Percentiles rank a stretch among this genome's conserved stretches.
phyloP scores from a whole-genome alignment of 1,139 yeast species.

The Taiozyma sp. region DNA sequence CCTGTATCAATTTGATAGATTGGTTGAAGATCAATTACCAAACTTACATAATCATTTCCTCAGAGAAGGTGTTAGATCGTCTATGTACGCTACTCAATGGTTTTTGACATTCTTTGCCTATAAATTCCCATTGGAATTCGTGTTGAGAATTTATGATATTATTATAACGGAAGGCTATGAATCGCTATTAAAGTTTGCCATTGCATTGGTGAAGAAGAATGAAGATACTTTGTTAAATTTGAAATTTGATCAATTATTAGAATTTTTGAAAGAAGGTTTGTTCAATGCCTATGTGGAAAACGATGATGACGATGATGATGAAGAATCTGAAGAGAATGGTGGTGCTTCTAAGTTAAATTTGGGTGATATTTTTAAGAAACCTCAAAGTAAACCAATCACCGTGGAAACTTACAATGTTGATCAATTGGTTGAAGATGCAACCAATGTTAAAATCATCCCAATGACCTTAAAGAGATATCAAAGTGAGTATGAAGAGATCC shows the following conservation, averaged over 20 bases:
- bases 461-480: constrained; percentile 62
- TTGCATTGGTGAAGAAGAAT: constrained; percentile 69
- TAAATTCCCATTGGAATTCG: constrained; percentile 82
- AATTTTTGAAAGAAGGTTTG: constrained; percentile 70
- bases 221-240: constrained; percentile 51
- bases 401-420: constrained; percentile 53
- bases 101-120: constrained; percentile 91
- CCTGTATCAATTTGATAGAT: constrained; percentile 83
- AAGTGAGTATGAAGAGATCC: constrained; percentile 70
- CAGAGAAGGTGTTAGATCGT: constrained; percentile 79
- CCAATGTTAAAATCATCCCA: constrained; percentile 67
- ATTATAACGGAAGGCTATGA: constrained; percentile 87
- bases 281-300: constrained; percentile 63
- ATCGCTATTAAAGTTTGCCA: constrained; percentile 72
- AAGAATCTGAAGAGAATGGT: constrained; percentile 10
- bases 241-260: constrained; percentile 69
- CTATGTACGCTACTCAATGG: constrained; percentile 98
- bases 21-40: constrained; percentile 67
- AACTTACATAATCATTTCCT: constrained; percentile 66
- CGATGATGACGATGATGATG: constrained; percentile 23
- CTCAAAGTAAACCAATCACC: constrained; percentile 15
- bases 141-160: constrained; percentile 76
- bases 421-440: constrained; percentile 74
- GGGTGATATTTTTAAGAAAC: constrained; percentile 13
- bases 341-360: constrained; percentile 7